Conservation (phyloP, 2,329 filamentous ascomycete species). For the Neonectria neomacrospora region DNA sequence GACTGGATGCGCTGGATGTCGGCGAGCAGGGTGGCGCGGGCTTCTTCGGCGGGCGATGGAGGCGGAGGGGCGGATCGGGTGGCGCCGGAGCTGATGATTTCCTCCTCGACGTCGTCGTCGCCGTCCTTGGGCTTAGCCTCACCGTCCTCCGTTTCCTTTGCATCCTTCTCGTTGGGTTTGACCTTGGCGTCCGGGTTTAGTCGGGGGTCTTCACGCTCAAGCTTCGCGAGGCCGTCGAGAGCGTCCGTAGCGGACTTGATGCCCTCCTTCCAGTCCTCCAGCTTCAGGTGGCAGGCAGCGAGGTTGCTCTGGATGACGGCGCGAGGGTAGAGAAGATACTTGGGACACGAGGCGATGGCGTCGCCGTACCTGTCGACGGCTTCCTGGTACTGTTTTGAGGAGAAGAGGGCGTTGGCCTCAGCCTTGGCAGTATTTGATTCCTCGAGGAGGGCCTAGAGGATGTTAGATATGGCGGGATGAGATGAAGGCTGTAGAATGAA, state of each 20-base stretch:
- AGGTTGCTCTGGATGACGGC: slow-evolving; percentile 91
- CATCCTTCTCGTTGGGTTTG: slow-evolving; percentile 51
- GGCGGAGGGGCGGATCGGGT: slow-evolving; percentile 58
- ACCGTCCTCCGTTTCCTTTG: slow-evolving; percentile 58
- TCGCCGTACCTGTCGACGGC: slow-evolving; percentile 87
- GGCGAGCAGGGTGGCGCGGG: slow-evolving; percentile 49
- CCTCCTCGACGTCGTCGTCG: slow-evolving; percentile 62
- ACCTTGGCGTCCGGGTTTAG: slow-evolving; percentile 36
- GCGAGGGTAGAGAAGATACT: slow-evolving; percentile 87
- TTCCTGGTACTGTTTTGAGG: slow-evolving; percentile 74
- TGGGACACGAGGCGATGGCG: slow-evolving; percentile 81
- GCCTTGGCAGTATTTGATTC: slow-evolving; percentile 80
- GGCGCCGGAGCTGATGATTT: slow-evolving; percentile 70
- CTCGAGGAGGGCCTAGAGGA: slow-evolving; percentile 69
- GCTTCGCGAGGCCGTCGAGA: slow-evolving; percentile 75
- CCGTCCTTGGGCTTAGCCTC: slow-evolving; percentile 48
- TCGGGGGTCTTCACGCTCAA: slow-evolving; percentile 57
- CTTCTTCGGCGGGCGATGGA: slow-evolving; percentile 26
- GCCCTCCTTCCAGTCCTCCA: slow-evolving; percentile 86
- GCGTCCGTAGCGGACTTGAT: slow-evolving; percentile 78
- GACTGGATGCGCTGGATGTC: slow-evolving; percentile 81
- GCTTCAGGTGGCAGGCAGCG: slow-evolving; percentile 86
- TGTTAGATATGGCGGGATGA: background rate
- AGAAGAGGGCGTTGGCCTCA: slow-evolving; percentile 84
- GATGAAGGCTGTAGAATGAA: too few relatives aligned